Evolutionary conservation across 2,329 filamentous ascomycete genomes (phyloP).

Genomic region (Thielaviopsis punctulata): DNA sequence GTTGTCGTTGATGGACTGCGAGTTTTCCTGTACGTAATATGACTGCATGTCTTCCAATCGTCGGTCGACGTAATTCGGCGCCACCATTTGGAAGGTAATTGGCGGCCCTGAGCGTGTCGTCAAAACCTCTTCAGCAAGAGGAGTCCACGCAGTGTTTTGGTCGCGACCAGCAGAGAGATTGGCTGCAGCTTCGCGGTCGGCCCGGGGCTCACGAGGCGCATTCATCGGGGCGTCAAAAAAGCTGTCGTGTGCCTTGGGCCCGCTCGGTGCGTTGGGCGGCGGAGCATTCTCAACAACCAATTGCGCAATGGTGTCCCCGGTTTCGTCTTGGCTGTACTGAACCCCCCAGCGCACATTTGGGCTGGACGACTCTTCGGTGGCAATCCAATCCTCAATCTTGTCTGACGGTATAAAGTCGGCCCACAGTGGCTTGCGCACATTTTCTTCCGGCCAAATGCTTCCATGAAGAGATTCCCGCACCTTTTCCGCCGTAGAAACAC

Average conservation of each 20-base stretch:
- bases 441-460: constrained; percentile 72
- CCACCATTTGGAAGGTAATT: constrained; percentile 38
- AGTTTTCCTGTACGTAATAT: constrained; percentile 31
- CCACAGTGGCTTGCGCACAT: constrained; percentile 66
- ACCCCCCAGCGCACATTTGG: constrained; percentile 49
- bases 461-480: constrained; percentile 63
- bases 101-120: constrained; percentile 25
- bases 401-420: constrained; percentile 78
- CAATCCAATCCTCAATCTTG: constrained; percentile 56
- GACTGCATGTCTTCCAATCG: constrained; percentile 42
- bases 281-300: constrained; percentile 22
- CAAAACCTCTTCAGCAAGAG: constrained; percentile 5
- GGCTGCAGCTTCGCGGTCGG: constrained; percentile 14
- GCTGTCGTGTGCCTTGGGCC: constrained; percentile 1
- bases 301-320: constrained; percentile 36
- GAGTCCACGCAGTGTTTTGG: constrained; percentile 7
- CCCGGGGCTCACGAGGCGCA: constrained; percentile 21
- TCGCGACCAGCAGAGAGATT: not conserved
- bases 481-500: constrained; percentile 52
- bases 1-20: constrained; percentile 17
- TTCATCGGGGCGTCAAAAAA: not conserved
- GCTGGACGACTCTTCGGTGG: constrained; percentile 39
- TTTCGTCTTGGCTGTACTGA: constrained; percentile 41
- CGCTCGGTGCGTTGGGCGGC: constrained; percentile 2
- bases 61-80: constrained; percentile 42